Evolutionary conservation across 225 moss, liverwort and hornwort species (phyloP).

Genomic region (Neckera pumila): DNA sequence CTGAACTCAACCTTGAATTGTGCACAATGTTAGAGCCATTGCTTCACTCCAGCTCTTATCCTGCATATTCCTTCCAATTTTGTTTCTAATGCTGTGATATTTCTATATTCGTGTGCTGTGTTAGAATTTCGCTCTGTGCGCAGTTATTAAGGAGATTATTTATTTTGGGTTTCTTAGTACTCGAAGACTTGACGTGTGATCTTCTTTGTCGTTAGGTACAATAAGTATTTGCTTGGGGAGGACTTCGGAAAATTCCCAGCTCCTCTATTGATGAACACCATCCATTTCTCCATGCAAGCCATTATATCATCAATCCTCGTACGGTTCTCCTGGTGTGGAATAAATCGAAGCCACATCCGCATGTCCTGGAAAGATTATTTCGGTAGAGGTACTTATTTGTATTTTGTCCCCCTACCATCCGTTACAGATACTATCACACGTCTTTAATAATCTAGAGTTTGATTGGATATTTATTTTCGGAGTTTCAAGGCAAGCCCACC

Average conservation of each 20-base stretch:
- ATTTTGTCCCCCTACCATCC: not conserved
- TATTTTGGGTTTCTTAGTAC: not conserved
- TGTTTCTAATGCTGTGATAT: not conserved
- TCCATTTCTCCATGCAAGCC: slow-evolving; percentile 97
- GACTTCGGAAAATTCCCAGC: slow-evolving; percentile 66
- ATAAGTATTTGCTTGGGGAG: slow-evolving; percentile 77
- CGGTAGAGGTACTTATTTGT: slow-evolving; percentile 45
- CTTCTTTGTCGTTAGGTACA: slow-evolving; percentile 57
- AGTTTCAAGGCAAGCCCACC: not conserved
- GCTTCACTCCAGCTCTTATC: not conserved
- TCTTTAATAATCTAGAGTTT: not conserved
- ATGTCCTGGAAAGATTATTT: slow-evolving; percentile 95
- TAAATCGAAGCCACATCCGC: slow-evolving; percentile 27
- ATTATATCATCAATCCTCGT: slow-evolving; percentile 69
- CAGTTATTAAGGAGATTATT: not conserved
- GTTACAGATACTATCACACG: not conserved
- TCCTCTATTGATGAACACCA: slow-evolving; percentile 90
- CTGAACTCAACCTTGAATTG: not conserved
- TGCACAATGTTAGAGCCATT: not conserved
- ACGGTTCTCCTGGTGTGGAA: slow-evolving; percentile 46
- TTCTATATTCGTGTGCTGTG: not conserved
- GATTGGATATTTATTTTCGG: not conserved
- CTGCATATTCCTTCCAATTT: not conserved
- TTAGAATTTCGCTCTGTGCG: not conserved
- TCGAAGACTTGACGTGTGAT: not conserved